Base-by-base conservation (phyloP, 305 asterid genomes). In the Andrographis paniculata region DNA sequence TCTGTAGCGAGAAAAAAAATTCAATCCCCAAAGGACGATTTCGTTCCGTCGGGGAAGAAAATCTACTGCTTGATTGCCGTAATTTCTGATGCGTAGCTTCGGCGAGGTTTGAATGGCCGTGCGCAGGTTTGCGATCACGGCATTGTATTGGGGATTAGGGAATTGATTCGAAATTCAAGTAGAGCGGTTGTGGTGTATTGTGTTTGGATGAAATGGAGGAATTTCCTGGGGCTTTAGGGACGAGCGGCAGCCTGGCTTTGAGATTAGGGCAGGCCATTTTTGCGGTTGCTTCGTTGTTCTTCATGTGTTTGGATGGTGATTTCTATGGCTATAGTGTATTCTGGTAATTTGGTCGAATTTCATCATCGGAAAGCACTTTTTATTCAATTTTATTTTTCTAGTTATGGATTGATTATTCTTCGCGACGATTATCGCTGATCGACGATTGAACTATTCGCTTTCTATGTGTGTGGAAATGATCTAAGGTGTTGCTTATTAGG, bases 291-390 rank as follows among this genome's bases (percentile, higher is more conserved):
- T 86, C 98, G 1, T 62, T 91, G 67, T 86, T 86, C 20, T 91
- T 91, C 72, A 91, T 91, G 96, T 91, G 95, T 66, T 63, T 78
- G 62, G 89, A 71, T 64, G 73, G 86, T 57, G 74, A 84, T 42
- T 89, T 89, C 88, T 85, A 80, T 71, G 78, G 92, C 65, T 85
- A 82, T 58, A 85, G 94, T 56, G 74, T 94, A 54, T 89, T 82
- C 82, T 89, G 98, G 96, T 89, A 74, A 73, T 55, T 59, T 43
- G 9, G 18, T 11, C 1, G 1, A 10, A 1, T 1, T 13, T 13
- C 3, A 7, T 19, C 23, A 38, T 9, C n/a, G n/a, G n/a, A n/a
- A n/a, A n/a, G n/a, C n/a, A n/a, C 15, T 36, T 50, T 43, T 42
- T 16, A 1, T 11, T 31, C 11, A 1, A 3, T 31, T 31, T 24